phyloP scores from a whole-genome alignment of 108 stramenopile species.

The Discostella stelligeroides region DNA sequence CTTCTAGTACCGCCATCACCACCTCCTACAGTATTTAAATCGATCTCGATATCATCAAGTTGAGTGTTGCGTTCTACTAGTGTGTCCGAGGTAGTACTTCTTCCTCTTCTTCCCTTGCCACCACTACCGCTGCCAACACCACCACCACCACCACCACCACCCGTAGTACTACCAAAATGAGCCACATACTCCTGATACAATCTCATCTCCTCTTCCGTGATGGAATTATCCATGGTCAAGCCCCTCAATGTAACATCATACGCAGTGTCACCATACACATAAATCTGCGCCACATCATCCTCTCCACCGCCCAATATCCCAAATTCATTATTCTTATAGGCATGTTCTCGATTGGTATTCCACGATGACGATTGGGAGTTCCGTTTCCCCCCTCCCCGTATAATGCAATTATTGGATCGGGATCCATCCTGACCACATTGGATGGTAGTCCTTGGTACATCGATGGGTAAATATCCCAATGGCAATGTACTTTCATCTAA shows the following conservation, averaged over 20 bases:
- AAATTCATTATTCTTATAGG: constrained; percentile 11
- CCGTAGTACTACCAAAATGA: constrained; percentile 11
- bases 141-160: not conserved
- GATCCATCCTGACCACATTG: constrained; percentile 24
- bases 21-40: not conserved
- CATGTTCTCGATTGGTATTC: constrained; percentile 1
- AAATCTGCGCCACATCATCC: constrained; percentile 27
- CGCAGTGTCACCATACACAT: constrained; percentile 34
- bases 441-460: constrained; percentile 19
- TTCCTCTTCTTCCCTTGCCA: not conserved
- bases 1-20: not conserved
- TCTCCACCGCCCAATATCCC: constrained; percentile 39
- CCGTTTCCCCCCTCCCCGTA: constrained; percentile 36
- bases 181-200: constrained; percentile 18
- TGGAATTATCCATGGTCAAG: constrained; percentile 33
- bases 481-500: constrained; percentile 29
- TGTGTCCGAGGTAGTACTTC: not conserved
- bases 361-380: not conserved
- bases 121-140: not conserved
- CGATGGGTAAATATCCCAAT: constrained; percentile 21
- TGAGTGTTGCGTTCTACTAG: not conserved
- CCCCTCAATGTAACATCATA: constrained; percentile 34
- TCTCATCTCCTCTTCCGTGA: constrained; percentile 16
- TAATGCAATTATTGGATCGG: not conserved
- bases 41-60: not conserved